Percentiles rank a stretch among this genome's conserved stretches.
Evolutionary conservation across 176 grass and related monocot genomes (phyloP).

Genomic region (Alopecurus myosuroides): DNA sequence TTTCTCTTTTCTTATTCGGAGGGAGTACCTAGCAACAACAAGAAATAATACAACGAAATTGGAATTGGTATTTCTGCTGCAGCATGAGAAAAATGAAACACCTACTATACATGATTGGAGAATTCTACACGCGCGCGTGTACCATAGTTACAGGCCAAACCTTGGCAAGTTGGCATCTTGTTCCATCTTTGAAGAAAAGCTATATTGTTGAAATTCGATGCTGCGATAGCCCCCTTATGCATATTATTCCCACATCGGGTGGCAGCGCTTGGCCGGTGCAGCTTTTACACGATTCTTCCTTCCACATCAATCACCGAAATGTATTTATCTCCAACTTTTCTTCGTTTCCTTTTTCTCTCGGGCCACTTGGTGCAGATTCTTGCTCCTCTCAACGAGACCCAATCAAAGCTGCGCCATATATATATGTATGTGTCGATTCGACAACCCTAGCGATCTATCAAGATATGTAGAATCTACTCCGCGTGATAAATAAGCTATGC

Average conservation of each 20-base stretch:
- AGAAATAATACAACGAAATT: neutral
- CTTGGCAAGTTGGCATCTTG: slow-evolving; percentile 23
- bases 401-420: slow-evolving; percentile 5
- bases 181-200: slow-evolving; percentile 10
- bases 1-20: too few species aligned
- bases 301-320: neutral
- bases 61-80: neutral
- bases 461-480: neutral
- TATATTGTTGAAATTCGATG: neutral
- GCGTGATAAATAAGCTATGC: slow-evolving; percentile 34
- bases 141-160: neutral
- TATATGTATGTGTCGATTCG: neutral
- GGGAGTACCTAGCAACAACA: neutral
- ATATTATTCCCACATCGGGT: slow-evolving; percentile 39
- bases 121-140: neutral
- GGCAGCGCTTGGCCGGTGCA: neutral
- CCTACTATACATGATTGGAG: neutral
- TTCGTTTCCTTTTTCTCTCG: neutral
- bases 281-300: slow-evolving; percentile 29
- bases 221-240: neutral
- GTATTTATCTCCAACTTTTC: neutral
- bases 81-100: neutral
- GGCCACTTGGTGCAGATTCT: slow-evolving; percentile 38
- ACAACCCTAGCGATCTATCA: neutral
- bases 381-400: slow-evolving; percentile 18